A percentile compares a stretch with the other conserved stretches of the same genome.
Evolutionary conservation across 2,329 filamentous ascomycete genomes (phyloP).

Genomic region (Botryotinia calthae): DNA sequence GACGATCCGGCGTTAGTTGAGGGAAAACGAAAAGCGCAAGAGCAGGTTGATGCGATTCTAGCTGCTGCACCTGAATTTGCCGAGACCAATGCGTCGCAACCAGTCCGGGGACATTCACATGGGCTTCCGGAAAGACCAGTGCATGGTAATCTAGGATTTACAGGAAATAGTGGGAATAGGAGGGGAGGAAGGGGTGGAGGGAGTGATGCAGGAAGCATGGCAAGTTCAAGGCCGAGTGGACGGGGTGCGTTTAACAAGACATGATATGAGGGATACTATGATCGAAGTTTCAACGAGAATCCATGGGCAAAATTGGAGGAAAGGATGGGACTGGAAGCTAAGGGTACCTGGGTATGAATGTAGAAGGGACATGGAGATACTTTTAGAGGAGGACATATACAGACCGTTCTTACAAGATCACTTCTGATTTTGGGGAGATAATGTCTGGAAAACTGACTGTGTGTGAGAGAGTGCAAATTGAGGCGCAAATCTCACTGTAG

Average conservation of each 20-base stretch:
- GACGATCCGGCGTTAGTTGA: slow-evolving; percentile 21
- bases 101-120: neutral
- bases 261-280: slow-evolving; percentile 69
- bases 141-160: slow-evolving; percentile 23
- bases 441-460: neutral
- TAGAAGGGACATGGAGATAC: neutral
- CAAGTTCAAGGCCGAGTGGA: slow-evolving; percentile 24
- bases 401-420: neutral
- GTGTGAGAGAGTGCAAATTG: neutral
- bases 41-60: slow-evolving; percentile 35
- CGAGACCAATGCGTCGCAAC: slow-evolving; percentile 11
- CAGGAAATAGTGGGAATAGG: slow-evolving; percentile 17
- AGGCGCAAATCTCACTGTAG: neutral
- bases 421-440: neutral
- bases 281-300: slow-evolving; percentile 67
- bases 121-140: slow-evolving; percentile 23
- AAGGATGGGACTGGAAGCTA: slow-evolving; percentile 44
- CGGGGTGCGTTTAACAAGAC: slow-evolving; percentile 42
- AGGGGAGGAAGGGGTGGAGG: slow-evolving; percentile 12
- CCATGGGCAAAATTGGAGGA: slow-evolving; percentile 64
- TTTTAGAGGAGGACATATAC: neutral
- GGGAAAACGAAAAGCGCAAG: slow-evolving; percentile 31
- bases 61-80: slow-evolving; percentile 18
- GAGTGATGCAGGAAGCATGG: slow-evolving; percentile 22
- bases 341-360: slow-evolving; percentile 47